phyloP scores from a whole-genome alignment of 306 rosid species.

The Quercus ilex region DNA sequence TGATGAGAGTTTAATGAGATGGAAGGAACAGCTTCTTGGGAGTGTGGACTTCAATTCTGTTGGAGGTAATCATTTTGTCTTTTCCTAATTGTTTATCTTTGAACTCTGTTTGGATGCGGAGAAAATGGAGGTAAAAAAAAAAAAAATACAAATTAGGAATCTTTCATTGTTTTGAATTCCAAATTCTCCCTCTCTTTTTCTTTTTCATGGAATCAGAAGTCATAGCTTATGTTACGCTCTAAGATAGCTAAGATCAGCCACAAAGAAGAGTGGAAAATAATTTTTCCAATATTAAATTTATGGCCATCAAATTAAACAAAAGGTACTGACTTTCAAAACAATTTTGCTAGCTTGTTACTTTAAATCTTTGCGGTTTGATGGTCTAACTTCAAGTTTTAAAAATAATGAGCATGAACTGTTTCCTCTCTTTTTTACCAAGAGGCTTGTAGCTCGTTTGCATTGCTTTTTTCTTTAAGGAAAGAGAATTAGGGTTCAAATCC shows the following conservation, averaged over 20 bases:
- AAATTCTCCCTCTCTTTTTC: not conserved
- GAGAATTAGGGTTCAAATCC: too few relatives aligned
- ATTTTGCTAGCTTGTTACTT: not conserved
- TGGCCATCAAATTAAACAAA: not conserved
- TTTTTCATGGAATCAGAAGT: not conserved
- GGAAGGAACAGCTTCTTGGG: constrained; percentile 99
- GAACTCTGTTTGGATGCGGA: not conserved
- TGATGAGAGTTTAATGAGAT: constrained; percentile 90
- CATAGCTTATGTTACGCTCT: too few relatives aligned
- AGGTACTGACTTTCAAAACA: not conserved
- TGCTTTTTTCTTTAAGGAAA: too few relatives aligned
- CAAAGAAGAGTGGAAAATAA: not conserved
- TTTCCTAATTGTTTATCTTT: not conserved
- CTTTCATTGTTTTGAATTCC: not conserved
- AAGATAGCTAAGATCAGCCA: not conserved
- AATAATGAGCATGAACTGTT: not conserved
- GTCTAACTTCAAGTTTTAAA: not conserved
- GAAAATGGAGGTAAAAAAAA: not conserved
- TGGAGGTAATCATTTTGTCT: constrained; percentile 53
- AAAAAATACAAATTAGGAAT: not conserved
- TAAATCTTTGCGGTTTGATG: not conserved
- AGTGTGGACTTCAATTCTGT: constrained; percentile 77
- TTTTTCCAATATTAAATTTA: not conserved
- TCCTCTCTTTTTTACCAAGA: not conserved
- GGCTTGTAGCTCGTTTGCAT: too few relatives aligned